phyloP scores from a whole-genome alignment of 2,329 filamentous ascomycete species.

The Microsporum ferrugineum region DNA sequence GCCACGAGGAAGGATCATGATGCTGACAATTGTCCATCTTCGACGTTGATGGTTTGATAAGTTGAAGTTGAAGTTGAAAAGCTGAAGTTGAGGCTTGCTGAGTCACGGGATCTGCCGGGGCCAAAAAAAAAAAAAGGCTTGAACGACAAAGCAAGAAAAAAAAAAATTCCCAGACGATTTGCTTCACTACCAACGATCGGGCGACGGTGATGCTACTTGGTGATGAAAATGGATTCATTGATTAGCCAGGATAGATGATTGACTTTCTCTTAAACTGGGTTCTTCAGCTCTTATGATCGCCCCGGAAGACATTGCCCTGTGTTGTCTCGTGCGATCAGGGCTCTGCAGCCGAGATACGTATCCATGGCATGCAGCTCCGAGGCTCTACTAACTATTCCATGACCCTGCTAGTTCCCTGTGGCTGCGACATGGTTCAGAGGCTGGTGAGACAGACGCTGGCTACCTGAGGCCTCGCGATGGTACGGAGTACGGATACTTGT shows the following conservation, averaged over 20 bases:
- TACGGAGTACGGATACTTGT: too few relatives aligned
- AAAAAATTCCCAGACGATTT: too few relatives aligned
- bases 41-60: background rate
- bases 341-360: conserved; percentile 1
- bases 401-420: background rate
- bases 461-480: background rate
- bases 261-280: background rate
- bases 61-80: background rate
- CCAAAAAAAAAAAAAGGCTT: background rate
- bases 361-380: background rate
- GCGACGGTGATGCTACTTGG: background rate
- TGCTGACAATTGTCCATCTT: background rate
- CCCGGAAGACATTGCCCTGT: background rate
- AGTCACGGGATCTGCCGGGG: background rate
- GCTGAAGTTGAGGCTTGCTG: background rate
- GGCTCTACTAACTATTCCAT: background rate
- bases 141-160: background rate
- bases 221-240: background rate
- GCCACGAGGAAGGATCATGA: background rate
- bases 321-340: background rate
- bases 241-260: background rate
- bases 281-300: conserved; percentile 3
- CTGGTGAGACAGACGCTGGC: background rate
- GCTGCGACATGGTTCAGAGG: background rate
- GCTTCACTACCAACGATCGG: background rate